phyloP scores from a whole-genome alignment of 2,329 filamentous ascomycete species.

The Cucurbitaria berberidis region DNA sequence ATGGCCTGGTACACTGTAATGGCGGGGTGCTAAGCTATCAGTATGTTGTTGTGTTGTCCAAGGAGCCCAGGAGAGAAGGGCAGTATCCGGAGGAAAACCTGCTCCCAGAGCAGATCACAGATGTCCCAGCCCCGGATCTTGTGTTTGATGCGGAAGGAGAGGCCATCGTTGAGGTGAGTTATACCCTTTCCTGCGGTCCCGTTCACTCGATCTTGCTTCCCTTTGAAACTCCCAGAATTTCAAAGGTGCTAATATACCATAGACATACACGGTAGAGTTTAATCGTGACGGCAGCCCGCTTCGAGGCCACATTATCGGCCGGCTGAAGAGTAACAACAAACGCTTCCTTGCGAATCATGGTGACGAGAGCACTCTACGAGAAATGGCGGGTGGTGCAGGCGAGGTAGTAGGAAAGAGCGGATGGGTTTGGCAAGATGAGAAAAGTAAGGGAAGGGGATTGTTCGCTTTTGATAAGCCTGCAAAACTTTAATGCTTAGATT shows the following conservation, averaged over 20 bases:
- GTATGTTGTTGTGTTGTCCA: constrained; percentile 65
- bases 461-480: constrained; percentile 36
- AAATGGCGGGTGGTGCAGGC: constrained; percentile 51
- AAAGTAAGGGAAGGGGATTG: constrained; percentile 35
- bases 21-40: constrained; percentile 71
- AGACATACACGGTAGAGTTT: constrained; percentile 69
- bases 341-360: constrained; percentile 65
- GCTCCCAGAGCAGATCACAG: constrained; percentile 52
- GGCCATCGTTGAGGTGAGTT: constrained; percentile 60
- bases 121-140: constrained; percentile 49
- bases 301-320: constrained; percentile 60
- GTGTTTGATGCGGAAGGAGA: constrained; percentile 56
- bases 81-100: constrained; percentile 58
- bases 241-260: constrained; percentile 2
- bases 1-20: constrained; percentile 68
- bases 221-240: background rate
- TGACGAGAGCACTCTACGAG: constrained; percentile 56
- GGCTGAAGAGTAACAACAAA: constrained; percentile 54
- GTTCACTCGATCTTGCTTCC: background rate
- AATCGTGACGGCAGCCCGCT: constrained; percentile 57
- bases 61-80: constrained; percentile 48
- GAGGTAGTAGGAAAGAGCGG: constrained; percentile 60
- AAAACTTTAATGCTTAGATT: constrained; percentile 15
- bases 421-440: constrained; percentile 49
- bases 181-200: background rate